Conservation (phyloP, 2,329 filamentous ascomycete genomes). For the Fusarium sp. region DNA sequence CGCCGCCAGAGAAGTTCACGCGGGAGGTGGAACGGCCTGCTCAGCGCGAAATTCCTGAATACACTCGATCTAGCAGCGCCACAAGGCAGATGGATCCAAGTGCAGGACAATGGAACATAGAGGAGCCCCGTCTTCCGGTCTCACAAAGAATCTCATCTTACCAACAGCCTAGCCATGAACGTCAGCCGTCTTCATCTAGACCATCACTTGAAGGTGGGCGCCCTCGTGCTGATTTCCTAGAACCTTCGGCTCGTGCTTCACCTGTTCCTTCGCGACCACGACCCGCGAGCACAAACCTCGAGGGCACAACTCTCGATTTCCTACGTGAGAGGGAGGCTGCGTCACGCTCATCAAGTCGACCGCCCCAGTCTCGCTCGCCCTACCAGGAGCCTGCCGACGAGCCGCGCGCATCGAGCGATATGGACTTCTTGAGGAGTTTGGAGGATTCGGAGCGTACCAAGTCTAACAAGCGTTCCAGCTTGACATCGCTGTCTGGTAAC, state of each 20-base stretch:
- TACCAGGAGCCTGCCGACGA: conserved; percentile 53
- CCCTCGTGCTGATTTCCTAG: conserved; percentile 42
- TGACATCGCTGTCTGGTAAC: conserved; percentile 77
- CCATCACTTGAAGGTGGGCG: conserved; percentile 44
- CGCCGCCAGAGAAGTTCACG: conserved; percentile 57
- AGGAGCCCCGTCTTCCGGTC: conserved; percentile 34
- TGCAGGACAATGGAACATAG: conserved; percentile 20
- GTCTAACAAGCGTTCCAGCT: conserved; percentile 75
- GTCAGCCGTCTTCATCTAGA: conserved; percentile 42
- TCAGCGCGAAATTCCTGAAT: conserved; percentile 38
- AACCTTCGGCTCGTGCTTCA: conserved; percentile 38
- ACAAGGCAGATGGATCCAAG: conserved; percentile 41
- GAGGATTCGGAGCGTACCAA: conserved; percentile 69
- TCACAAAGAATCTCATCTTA: conserved; percentile 40
- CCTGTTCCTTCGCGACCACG: conserved; percentile 65
- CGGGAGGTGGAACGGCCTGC: conserved; percentile 23
- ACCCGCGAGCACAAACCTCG: conserved; percentile 84
- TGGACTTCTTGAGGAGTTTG: conserved; percentile 83
- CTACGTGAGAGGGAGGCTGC: conserved; percentile 79
- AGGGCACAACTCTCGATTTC: conserved; percentile 80
- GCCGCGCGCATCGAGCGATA: conserved; percentile 69
- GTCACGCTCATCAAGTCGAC: conserved; percentile 52
- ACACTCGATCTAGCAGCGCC: conserved; percentile 44
- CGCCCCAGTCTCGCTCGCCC: conserved; percentile 53
- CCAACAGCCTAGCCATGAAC: conserved; percentile 43